Evolutionary conservation across 768 basidiomycete genomes (phyloP), one percentile per base, ranked within the genome.

Genomic region (Mycena leptocephala): DNA sequence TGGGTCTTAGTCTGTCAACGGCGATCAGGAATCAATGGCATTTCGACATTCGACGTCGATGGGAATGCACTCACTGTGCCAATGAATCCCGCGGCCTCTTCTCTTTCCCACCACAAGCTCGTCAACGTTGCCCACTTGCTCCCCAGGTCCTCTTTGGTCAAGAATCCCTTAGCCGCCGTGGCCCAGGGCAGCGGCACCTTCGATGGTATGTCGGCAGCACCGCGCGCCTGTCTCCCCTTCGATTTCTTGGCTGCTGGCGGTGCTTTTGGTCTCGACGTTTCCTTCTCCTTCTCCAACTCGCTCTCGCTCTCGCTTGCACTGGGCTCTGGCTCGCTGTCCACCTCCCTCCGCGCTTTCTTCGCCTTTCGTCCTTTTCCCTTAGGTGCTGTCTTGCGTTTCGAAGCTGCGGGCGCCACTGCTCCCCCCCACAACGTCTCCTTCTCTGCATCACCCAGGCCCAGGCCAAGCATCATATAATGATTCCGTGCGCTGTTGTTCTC

Each of bases 351-450:
- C 26, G 62, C 68, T 26, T 58, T 53, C 37, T 20, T 46, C 41
- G 26, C 41, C 46, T 5, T 24, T 22, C 37, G 48, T 33, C n/a
- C 22, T 35, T 13, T 9, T 61, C 33, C 58, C 56, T 59, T 58
- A 26, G 10, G 5, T 13, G n/a, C 26, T 13, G 41, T 3, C 41
- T 59, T 61, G 4, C 69, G 69, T 26, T 70, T 70, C 24, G 41
- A 16, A 8, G 64, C 18, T 8, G 32, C 26, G 8, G 68, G 39
- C 13, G 56, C 30, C 9, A 33, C 30, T 4, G 69, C 16, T 3
- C 69, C 69, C 2, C 69, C 69, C 69, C 69, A 70, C 41, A 70
- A 35, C 5, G 69, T 70, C 33, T 70, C 69, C 22, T 59, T 70
- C 39, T 59, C 18, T 4, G 69, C 30, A n/a, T 70, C 58, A 1